Percentiles rank a stretch among this genome's conserved stretches.
Evolutionary conservation across 352 stramenopile species (phyloP).

Genomic region (Thraustochytrium striatum): DNA sequence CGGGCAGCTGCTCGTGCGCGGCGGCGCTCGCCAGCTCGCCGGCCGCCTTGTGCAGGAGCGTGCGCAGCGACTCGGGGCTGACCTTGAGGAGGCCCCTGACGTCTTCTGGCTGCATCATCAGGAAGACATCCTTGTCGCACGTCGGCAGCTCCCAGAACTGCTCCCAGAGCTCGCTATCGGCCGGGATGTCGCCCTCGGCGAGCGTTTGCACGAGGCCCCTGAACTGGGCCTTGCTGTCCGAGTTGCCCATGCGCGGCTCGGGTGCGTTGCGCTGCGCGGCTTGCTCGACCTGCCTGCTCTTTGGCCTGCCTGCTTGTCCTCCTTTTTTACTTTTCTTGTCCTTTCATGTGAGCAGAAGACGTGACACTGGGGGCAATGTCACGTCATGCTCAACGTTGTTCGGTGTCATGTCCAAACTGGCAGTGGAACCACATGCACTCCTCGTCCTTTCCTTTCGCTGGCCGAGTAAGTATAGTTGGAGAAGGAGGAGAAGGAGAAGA

Average conservation of each 20-base stretch:
- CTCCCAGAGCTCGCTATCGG: not conserved
- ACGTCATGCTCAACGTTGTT: no score
- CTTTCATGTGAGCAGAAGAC: no score
- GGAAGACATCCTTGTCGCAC: slow-evolving; percentile 9
- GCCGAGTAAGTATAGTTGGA: no score
- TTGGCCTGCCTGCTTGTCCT: no score
- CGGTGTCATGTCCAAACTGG: no score
- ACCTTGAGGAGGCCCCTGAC: not conserved
- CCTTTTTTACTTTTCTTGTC: no score
- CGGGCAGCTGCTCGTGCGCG: not conserved
- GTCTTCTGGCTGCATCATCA: slow-evolving; percentile 2
- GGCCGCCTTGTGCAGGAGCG: not conserved
- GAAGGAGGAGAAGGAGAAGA: no score
- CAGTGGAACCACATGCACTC: no score
- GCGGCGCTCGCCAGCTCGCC: not conserved
- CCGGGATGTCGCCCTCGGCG: not conserved
- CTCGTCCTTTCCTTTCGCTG: no score
- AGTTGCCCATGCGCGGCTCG: slow-evolving; percentile 19
- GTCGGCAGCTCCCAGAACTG: not conserved
- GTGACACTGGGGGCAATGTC: no score
- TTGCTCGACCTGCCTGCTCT: no score
- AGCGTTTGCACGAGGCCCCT: slow-evolving; percentile 26
- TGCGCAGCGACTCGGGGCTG: not conserved
- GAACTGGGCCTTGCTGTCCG: slow-evolving; percentile 30
- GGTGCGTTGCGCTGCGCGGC: no score